Conservation (phyloP, 768 basidiomycete genomes). For the Termitomyces titanicus region DNA sequence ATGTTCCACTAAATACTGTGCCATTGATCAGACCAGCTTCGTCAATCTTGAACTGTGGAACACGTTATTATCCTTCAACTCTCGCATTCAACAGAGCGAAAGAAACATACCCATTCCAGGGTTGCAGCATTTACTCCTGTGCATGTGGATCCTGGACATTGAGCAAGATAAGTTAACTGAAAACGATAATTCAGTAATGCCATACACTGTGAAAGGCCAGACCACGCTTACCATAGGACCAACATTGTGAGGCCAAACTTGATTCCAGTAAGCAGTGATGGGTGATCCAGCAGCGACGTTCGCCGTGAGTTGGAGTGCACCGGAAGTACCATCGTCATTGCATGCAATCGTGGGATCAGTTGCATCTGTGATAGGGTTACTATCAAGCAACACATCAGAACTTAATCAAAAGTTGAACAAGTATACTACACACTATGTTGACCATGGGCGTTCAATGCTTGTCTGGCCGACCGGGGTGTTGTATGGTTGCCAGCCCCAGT, state of each 20-base stretch:
- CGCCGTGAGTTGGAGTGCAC: constrained; percentile 39
- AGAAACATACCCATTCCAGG: constrained; percentile 36
- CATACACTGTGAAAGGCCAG: neutral
- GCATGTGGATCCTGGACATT: constrained; percentile 41
- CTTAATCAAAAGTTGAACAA: neutral
- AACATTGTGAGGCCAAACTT: constrained; percentile 39
- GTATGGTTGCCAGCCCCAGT: constrained; percentile 41
- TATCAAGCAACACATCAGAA: constrained; percentile 11
- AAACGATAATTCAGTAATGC: neutral
- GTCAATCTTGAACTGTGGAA: constrained; percentile 41
- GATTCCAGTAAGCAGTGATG: constrained; percentile 44
- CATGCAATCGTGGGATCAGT: constrained; percentile 38
- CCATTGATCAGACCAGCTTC: constrained; percentile 43
- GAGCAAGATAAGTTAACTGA: constrained; percentile 41
- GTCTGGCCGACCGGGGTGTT: constrained; percentile 39
- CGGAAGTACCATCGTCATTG: constrained; percentile 40
- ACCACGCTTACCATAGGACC: constrained; percentile 36
- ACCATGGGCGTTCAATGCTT: constrained; percentile 40
- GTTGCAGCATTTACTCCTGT: constrained; percentile 33
- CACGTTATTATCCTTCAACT: neutral
- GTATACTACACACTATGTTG: constrained; percentile 32
- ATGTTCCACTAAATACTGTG: constrained; percentile 33
- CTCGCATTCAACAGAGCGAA: neutral
- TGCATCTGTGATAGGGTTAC: constrained; percentile 38
- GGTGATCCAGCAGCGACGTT: constrained; percentile 38